Evolutionary conservation across 768 basidiomycete species (phyloP), one percentile per base, ranked within the genome.

Genomic region (Dendrothele bispora): DNA sequence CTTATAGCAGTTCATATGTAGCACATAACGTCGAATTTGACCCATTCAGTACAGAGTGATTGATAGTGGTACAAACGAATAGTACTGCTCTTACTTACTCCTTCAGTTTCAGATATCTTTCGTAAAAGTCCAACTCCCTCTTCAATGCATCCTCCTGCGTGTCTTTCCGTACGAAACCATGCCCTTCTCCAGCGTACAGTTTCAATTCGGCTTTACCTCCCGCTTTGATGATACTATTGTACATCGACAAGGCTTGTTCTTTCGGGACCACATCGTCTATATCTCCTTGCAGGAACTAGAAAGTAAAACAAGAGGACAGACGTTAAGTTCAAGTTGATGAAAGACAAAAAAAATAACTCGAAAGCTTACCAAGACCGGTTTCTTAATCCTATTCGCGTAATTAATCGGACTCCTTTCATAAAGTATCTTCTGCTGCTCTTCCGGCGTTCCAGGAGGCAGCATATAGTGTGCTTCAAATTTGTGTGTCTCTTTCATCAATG

Each of bases 401-500:
- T 71, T 66, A 18, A 83, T 59, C 0, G 83, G 80, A 7, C 80
- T 81, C 18, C 83, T 67, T 24, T 72, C 72, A 14, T 63, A 58
- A 58, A 81, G 83, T 6, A 78, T 63, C 1, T 78, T 78, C 3
- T 75, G 55, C 45, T 78, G 68, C 17, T 69, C 59, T 2, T 59
- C 58, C n/a, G n/a, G n/a, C 1, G 75, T 71, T 2, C 83, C 84
- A 1, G 84, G 81, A 12, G 83, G 48, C 32, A 84, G 61, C 48
- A 71, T 62, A 53, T 78, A 79, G 45, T 58, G 59, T 37, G 69
- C 65, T 59, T 79, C 75, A 41, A 78, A 81, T 58, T 80, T 85
- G 64, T 86, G 83, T 21, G 81, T 82, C 37, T 76, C 73, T 25
- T 71, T 63, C 4, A 71, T 71, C 11, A 85, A 66, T 41, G 62